Conservation (phyloP, 495 filamentous ascomycete species). For the Penicillium ochrochloron region DNA sequence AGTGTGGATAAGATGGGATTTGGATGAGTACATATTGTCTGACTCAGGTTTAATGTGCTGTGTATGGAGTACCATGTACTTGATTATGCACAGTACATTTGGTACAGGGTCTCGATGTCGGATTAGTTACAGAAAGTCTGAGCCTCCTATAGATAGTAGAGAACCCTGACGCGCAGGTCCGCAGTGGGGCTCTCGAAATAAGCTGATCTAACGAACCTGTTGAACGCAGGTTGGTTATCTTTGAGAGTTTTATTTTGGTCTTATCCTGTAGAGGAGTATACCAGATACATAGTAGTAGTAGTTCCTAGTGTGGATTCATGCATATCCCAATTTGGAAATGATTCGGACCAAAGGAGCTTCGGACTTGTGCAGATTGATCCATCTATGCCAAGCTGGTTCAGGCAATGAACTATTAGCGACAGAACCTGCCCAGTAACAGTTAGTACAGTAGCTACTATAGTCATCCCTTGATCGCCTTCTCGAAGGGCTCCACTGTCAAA, state of each 20-base stretch:
- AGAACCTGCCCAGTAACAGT: no score
- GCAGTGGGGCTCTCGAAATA: constrained; percentile 12
- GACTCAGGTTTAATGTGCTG: neutral
- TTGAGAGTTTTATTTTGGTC: neutral
- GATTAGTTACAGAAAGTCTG: neutral
- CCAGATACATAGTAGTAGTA: neutral
- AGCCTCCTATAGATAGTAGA: neutral
- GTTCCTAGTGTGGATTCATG: neutral
- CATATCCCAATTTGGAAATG: neutral
- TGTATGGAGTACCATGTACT: neutral
- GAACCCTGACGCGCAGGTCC: constrained; percentile 18
- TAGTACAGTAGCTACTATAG: neutral
- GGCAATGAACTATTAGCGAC: neutral
- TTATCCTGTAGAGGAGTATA: neutral
- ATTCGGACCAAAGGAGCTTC: neutral
- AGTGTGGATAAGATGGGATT: neutral
- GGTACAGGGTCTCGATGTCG: neutral
- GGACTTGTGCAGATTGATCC: neutral
- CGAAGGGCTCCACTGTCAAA: constrained; percentile 11
- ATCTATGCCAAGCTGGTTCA: neutral
- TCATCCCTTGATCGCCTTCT: constrained; percentile 1
- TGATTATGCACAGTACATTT: neutral
- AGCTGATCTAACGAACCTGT: neutral
- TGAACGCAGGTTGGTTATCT: constrained; percentile 3
- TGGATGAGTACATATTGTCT: neutral